A percentile compares a stretch with the other conserved stretches of the same genome.
Evolutionary conservation across 371 early-diverging fungal species (phyloP).

Genomic region (Rhizomucor miehei): DNA sequence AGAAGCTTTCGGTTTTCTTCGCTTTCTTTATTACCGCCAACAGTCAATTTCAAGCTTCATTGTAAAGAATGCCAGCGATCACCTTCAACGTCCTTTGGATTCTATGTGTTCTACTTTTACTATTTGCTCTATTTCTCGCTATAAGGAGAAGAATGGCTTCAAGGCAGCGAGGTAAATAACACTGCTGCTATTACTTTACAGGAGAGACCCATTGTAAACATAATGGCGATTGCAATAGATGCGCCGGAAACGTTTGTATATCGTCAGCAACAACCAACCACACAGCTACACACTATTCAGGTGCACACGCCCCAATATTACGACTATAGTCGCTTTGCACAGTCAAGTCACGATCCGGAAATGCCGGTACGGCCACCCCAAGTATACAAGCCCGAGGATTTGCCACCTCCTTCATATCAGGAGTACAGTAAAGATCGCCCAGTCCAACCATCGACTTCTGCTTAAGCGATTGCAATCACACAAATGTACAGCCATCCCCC

Average conservation of each 20-base stretch:
- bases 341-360: background rate
- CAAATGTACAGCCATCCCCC: too few species aligned
- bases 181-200: too few species aligned
- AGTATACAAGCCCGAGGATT: slow-evolving; percentile 14
- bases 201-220: too few species aligned
- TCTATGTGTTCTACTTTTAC: slow-evolving; percentile 2
- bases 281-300: too few species aligned
- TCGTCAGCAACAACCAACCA: too few species aligned
- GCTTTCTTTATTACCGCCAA: background rate
- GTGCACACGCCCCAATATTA: background rate
- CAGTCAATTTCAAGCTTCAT: background rate
- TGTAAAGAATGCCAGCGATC: slow-evolving; percentile 1
- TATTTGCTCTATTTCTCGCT: slow-evolving; percentile 3
- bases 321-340: background rate
- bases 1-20: background rate
- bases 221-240: too few species aligned
- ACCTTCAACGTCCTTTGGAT: slow-evolving; percentile 3
- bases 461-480: background rate
- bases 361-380: slow-evolving; percentile 1
- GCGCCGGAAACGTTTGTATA: too few species aligned
- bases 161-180: slow-evolving; percentile 1
- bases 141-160: slow-evolving; percentile 1
- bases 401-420: slow-evolving; percentile 18
- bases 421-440: slow-evolving; percentile 14
- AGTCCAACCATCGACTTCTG: slow-evolving; percentile 2